Conservation (phyloP, 1,139 yeast species). For the Hemisphaericaspora xylofermentans region DNA sequence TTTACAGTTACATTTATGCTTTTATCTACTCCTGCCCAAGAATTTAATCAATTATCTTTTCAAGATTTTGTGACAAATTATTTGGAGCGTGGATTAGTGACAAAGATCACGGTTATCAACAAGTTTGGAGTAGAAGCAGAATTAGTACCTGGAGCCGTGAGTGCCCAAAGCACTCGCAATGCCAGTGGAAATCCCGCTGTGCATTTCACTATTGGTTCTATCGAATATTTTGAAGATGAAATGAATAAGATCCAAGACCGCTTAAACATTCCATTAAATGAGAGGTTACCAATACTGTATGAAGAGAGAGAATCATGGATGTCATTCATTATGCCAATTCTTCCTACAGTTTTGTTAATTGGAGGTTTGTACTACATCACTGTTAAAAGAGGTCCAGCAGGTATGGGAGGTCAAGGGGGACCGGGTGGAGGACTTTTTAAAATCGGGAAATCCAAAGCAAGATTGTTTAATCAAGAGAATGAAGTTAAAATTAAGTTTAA, state of each 20-base stretch:
- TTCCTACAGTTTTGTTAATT: conserved; percentile 69
- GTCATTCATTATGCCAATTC: conserved; percentile 55
- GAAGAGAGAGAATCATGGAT: conserved; percentile 59
- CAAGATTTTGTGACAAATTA: conserved; percentile 87
- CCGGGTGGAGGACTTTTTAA: conserved; percentile 60
- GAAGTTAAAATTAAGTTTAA: conserved; percentile 71
- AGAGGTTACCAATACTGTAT: conserved; percentile 64
- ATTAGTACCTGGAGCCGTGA: conserved; percentile 57
- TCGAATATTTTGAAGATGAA: conserved; percentile 70
- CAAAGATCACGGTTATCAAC: conserved; percentile 73
- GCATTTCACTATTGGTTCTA: conserved; percentile 69
- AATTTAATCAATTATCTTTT: conserved; percentile 62
- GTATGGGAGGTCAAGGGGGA: conserved; percentile 31
- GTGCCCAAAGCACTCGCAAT: conserved; percentile 41
- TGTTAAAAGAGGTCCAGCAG: conserved; percentile 51
- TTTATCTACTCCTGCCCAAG: conserved; percentile 10
- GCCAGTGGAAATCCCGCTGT: conserved; percentile 44
- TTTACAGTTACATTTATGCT: conserved; percentile 16
- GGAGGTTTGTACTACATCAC: conserved; percentile 75
- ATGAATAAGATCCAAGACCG: conserved; percentile 62
- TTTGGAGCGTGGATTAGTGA: conserved; percentile 81
- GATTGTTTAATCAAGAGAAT: conserved; percentile 66
- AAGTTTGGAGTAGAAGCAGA: conserved; percentile 74
- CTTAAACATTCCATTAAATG: conserved; percentile 55
- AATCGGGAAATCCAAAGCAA: conserved; percentile 69